Evolutionary conservation across 2,329 filamentous ascomycete genomes (phyloP).

Genomic region (Thyridium curvatum): DNA sequence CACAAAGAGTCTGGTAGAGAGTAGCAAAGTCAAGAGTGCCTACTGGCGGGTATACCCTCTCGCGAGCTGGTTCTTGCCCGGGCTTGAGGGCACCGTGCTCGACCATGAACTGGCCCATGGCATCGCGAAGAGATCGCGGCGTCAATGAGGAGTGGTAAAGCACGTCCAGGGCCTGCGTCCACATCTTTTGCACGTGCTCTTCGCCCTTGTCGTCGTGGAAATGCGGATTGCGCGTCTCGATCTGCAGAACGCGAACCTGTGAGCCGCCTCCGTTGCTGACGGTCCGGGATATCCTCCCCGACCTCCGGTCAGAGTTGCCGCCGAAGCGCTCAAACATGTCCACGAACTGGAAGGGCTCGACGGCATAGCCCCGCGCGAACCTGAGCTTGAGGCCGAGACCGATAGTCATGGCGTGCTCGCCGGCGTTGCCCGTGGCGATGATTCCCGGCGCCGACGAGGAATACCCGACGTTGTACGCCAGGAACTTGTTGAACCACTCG

Average conservation of each 20-base stretch:
- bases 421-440: conserved; percentile 23
- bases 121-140: conserved; percentile 4
- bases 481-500: conserved; percentile 19
- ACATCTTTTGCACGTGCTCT: conserved; percentile 20
- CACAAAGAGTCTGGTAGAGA: no score
- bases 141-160: conserved; percentile 17
- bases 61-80: conserved; percentile 6
- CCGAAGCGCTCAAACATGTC: conserved; percentile 17
- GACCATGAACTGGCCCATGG: conserved; percentile 8
- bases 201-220: conserved; percentile 21
- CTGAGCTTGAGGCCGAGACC: conserved; percentile 23
- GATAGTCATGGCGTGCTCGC: conserved; percentile 27
- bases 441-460: conserved; percentile 4
- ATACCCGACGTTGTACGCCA: conserved; percentile 3
- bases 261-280: background rate
- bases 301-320: background rate
- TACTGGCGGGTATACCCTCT: conserved; percentile 10
- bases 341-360: conserved; percentile 25
- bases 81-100: conserved; percentile 1
- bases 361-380: conserved; percentile 22
- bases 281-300: no score
- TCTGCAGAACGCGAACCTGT: conserved; percentile 18
- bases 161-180: conserved; percentile 18
- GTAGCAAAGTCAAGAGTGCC: background rate
- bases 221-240: conserved; percentile 22